Evolutionary conservation across 305 asterid genomes (phyloP), one percentile per base, ranked within the genome.

Genomic region (Fraxinus greggii): DNA sequence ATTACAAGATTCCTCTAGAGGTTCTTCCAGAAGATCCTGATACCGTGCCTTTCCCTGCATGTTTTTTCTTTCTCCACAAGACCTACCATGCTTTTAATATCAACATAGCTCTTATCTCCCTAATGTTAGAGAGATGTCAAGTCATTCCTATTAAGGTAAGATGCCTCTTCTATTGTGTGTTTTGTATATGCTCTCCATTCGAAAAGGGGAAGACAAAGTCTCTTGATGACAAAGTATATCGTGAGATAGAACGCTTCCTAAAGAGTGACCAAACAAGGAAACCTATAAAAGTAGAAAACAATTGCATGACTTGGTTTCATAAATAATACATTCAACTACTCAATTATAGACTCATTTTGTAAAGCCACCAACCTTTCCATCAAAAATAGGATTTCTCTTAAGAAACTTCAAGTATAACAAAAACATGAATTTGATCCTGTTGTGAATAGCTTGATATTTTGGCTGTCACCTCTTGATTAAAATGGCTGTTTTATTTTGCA

Each of bases 181-280:
- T 84, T 81, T 88, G 88, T 32, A 93, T 95, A 94, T 83, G 90
- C 90, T 87, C 84, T 93, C 98, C 97, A 92, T 91, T 6, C 95
- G 97, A 82, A 92, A 92, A 51, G 97, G 93, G 36, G 97, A 93
- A 76, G 79, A 83, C 80, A 94, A 83, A 73, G 59, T 88, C 81
- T 88, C 92, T 94, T 95, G 99, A 88, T 95, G 99, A 86, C 99
- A 95, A 80, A 95, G 94, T 86, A 95, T 95, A 85, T 95, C 97
- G 77, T 92, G 94, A 31, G 98, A 92, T 82, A 94, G 90, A 81
- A 95, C 97, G 83, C 99, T 95, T 86, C 99, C 99, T 79, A 95
- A 86, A 78, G 98, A 95, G 92, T 95, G 99, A 45, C 95, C 99
- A 80, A 92, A 95, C 76, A 95, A 63, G 51, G 98, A 95, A 86